These are phyloP conservation scores for Umbelopsis sp. DNA, from an alignment of 371 early-diverging fungal species.

Conservation along the genomic window DNA sequence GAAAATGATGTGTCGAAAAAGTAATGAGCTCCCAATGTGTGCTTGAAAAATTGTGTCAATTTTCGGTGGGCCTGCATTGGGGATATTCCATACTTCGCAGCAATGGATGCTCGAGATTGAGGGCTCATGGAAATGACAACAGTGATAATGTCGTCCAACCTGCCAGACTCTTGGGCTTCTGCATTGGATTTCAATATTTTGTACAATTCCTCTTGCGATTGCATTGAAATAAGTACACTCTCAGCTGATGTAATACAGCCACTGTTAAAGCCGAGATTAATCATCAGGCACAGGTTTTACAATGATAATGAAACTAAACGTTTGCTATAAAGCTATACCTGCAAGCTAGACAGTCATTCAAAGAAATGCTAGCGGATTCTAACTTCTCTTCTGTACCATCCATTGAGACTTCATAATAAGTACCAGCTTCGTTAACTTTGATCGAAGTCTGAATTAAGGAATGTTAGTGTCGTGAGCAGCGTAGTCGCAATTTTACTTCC, in stretches of 20 bases:
- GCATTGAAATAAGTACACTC: constrained; percentile 87
- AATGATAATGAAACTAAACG: background rate
- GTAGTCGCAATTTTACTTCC: background rate
- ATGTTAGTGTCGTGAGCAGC: constrained; percentile 21
- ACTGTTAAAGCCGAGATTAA: constrained; percentile 39
- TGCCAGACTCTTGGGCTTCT: constrained; percentile 44
- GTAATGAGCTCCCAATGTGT: constrained; percentile 76
- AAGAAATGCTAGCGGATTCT: constrained; percentile 82
- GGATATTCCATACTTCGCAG: constrained; percentile 78
- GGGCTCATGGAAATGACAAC: constrained; percentile 87
- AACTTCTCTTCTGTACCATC: constrained; percentile 83
- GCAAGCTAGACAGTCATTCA: constrained; percentile 98
- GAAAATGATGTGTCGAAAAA: constrained; percentile 90
- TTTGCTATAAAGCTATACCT: constrained; percentile 53
- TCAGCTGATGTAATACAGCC: constrained; percentile 98
- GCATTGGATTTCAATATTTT: constrained; percentile 72
- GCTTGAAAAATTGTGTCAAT: constrained; percentile 67
- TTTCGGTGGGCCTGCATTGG: constrained; percentile 63
- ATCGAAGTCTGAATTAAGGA: constrained; percentile 55
- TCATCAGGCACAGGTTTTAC: background rate
- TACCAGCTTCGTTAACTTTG: constrained; percentile 67
- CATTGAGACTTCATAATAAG: constrained; percentile 83
- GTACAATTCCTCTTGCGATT: constrained; percentile 88
- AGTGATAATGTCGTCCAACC: constrained; percentile 52
- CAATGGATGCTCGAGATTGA: constrained; percentile 91